phyloP scores from a whole-genome alignment of 805 yeast species.

The Yarrowia hollandica region DNA sequence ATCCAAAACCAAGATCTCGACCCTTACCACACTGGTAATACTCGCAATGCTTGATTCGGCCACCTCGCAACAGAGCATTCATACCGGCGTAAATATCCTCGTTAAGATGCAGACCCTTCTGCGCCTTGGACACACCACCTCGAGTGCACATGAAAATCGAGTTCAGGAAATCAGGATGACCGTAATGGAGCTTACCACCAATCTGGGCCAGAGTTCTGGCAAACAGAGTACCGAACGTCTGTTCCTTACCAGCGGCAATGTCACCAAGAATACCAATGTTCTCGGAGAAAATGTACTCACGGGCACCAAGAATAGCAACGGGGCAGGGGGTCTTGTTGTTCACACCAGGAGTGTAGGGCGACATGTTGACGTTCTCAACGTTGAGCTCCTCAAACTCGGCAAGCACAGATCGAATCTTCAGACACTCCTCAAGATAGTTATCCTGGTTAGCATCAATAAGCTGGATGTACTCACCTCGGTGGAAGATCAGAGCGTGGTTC shows the following conservation, averaged over 20 bases:
- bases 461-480: constrained; percentile 92
- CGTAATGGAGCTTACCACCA: constrained; percentile 93
- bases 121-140: constrained; percentile 95
- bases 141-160: constrained; percentile 90
- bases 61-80: constrained; percentile 85
- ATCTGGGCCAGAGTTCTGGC: constrained; percentile 91
- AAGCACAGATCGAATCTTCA: constrained; percentile 81
- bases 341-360: constrained; percentile 63
- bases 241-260: constrained; percentile 96
- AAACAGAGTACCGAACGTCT: constrained; percentile 93
- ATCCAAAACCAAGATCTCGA: constrained; percentile 89
- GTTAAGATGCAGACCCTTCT: constrained; percentile 86
- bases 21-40: constrained; percentile 97
- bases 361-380: constrained; percentile 46
- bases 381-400: constrained; percentile 88
- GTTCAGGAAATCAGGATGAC: constrained; percentile 94
- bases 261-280: constrained; percentile 91
- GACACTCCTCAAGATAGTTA: constrained; percentile 89
- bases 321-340: constrained; percentile 48
- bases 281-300: constrained; percentile 93
- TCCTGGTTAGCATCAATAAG: constrained; percentile 96
- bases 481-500: constrained; percentile 80
- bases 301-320: constrained; percentile 91
- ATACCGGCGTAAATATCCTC: constrained; percentile 97
- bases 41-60: constrained; percentile 92